Conservation (phyloP, 1,284 basidiomycete genomes). For the Tetrapyrgos nigripes region DNA sequence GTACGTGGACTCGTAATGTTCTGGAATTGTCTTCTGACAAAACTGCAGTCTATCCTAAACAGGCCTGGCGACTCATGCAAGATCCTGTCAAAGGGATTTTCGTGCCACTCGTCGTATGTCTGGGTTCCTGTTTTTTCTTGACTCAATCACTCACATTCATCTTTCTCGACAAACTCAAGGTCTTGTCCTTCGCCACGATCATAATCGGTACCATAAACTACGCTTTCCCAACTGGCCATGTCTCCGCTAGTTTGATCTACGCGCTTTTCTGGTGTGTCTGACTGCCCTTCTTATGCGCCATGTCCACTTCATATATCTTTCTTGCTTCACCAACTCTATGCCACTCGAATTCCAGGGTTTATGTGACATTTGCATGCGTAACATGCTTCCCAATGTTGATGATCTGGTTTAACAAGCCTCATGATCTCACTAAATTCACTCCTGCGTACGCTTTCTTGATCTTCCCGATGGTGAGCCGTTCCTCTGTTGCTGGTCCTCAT, state of each 20-base stretch:
- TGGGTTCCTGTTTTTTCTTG: background rate
- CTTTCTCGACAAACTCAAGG: conserved; percentile 31
- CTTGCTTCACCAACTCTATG: background rate
- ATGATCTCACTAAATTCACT: conserved; percentile 51
- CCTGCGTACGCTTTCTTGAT: conserved; percentile 57
- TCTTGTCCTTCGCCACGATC: conserved; percentile 56
- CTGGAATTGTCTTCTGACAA: background rate
- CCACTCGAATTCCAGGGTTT: conserved; percentile 41
- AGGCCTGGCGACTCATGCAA: conserved; percentile 47
- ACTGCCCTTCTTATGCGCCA: too few relatives aligned
- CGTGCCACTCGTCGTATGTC: conserved; percentile 49
- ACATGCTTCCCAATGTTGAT: conserved; percentile 56
- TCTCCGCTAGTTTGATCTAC: conserved; percentile 43
- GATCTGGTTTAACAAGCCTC: conserved; percentile 57
- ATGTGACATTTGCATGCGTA: conserved; percentile 44
- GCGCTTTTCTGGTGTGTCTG: conserved; percentile 49
- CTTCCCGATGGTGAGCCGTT: conserved; percentile 48
- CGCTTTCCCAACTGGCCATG: conserved; percentile 43
- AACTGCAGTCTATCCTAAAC: conserved; percentile 50
- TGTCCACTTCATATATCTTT: background rate
- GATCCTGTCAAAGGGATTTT: conserved; percentile 54
- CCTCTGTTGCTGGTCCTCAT: background rate
- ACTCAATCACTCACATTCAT: background rate
- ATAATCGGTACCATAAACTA: conserved; percentile 57
- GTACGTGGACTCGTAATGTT: conserved; percentile 31